Evolutionary conservation across 306 rosid species (phyloP).

Genomic region (Neltuma alba): DNA sequence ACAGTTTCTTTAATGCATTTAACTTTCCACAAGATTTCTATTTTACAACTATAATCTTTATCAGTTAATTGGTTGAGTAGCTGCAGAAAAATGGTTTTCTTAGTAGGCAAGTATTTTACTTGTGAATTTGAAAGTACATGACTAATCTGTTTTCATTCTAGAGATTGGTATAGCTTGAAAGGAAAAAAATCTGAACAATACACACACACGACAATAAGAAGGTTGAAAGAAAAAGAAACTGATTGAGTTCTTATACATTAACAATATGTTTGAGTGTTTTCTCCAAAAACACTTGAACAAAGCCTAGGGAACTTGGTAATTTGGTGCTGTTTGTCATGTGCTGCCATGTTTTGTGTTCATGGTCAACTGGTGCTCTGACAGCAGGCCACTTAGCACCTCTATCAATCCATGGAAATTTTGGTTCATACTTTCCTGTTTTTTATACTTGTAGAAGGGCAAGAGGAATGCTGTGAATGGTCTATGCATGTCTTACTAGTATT

Average conservation of each 20-base stretch:
- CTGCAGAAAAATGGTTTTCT: conserved; percentile 4
- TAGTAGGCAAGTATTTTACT: background rate
- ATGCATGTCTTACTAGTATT: background rate
- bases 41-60: conserved; percentile 8
- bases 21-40: background rate
- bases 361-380: background rate
- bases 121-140: conserved; percentile 11
- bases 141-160: background rate
- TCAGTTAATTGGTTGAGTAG: conserved; percentile 13
- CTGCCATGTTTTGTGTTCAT: background rate
- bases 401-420: background rate
- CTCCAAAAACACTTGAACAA: conserved; percentile 10
- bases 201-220: background rate
- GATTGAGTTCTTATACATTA: background rate
- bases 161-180: background rate
- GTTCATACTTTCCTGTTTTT: background rate
- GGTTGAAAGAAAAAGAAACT: background rate
- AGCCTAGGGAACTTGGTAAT: conserved; percentile 13
- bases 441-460: background rate
- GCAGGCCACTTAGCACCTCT: background rate
- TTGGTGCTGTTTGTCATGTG: conserved; percentile 13
- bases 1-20: conserved; percentile 1
- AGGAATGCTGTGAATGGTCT: background rate
- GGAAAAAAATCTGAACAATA: background rate
- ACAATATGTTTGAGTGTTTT: background rate